Base-by-base conservation (phyloP, 2,329 filamentous ascomycete species). In the Myotisia sp. region DNA sequence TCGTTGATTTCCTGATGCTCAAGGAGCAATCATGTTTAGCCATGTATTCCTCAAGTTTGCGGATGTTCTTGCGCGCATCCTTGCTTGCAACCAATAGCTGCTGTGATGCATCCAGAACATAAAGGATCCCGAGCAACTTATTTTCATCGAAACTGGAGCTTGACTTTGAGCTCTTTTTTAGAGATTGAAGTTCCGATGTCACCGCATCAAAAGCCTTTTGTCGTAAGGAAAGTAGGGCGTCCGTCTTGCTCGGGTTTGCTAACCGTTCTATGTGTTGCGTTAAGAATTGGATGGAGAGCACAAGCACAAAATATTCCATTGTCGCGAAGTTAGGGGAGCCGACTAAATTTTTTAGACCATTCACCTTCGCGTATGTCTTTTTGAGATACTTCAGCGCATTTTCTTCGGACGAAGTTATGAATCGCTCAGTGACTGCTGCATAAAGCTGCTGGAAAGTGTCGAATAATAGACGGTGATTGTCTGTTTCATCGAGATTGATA, bases 31-130 rank as follows among this genome's bases (percentile, higher is more conserved):
- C 52, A 10, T 49, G 37, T n/a, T 50, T 51, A 37, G 47, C 51
- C 32, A 55, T 49, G 34, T 43, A 48, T 34, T 56, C 34, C 19
- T 42, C 53, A 22, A 59, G 51, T 42, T 57, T 56, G 24, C 44
- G 45, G 20, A 59, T 28, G 36, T 50, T 51, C 24, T 55, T 55
- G 9, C 51, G 51, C 7, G 53, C 51, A 18, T 59, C 53, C 10
- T 46, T 44, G 36, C 53, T 51, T 22, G 50, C 48, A 13, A 43
- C 44, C 4, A 49, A 47, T 12, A 60, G 39, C 33, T 59, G 56
- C 38, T 56, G 54, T 37, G 61, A 58, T 23, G 58, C 51, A 35
- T 59, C 57, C 26, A 59, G 41, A 8, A 53, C 49, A 46, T 55
- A 54, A 16, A 60, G 46, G 7, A 50, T 51, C 33, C 56, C 56